Conservation (phyloP, 345 rosid genomes). For the Syzygium aqueum region DNA sequence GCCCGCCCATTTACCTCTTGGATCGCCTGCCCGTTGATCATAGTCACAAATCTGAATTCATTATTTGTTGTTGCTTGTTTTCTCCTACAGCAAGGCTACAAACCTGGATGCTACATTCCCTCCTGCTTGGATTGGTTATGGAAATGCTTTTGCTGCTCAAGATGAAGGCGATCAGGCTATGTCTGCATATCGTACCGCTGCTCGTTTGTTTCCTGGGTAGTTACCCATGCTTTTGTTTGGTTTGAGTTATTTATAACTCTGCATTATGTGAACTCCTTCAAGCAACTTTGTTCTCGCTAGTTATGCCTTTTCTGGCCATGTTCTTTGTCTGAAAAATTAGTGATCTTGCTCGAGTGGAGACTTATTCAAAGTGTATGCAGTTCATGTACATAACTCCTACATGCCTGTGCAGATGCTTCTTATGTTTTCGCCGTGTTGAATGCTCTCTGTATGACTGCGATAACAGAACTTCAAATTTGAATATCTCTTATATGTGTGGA, state of each 20-base stretch:
- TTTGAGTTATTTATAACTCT: neutral
- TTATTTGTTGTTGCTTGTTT: conserved; percentile 2
- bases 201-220: conserved; percentile 97
- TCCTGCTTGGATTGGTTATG: conserved; percentile 93
- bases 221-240: neutral
- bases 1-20: neutral
- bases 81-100: conserved; percentile 72
- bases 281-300: neutral
- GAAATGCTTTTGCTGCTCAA: conserved; percentile 83
- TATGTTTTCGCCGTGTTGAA: neutral
- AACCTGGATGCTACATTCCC: conserved; percentile 70
- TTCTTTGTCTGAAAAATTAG: neutral
- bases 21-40: neutral
- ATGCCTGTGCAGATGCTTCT: neutral
- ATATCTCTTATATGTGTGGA: neutral
- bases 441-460: neutral
- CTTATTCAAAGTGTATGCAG: neutral
- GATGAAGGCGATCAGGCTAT: conserved; percentile 98
- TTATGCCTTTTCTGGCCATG: neutral
- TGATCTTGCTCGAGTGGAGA: neutral
- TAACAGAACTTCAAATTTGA: neutral
- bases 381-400: neutral
- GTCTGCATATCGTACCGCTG: conserved; percentile 93
- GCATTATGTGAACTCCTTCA: neutral
- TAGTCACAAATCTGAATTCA: neutral